A percentile compares a stretch with the other conserved stretches of the same genome.
Evolutionary conservation across 2,329 filamentous ascomycete species (phyloP).

Genomic region (Arthrobotrys entomopaga): DNA sequence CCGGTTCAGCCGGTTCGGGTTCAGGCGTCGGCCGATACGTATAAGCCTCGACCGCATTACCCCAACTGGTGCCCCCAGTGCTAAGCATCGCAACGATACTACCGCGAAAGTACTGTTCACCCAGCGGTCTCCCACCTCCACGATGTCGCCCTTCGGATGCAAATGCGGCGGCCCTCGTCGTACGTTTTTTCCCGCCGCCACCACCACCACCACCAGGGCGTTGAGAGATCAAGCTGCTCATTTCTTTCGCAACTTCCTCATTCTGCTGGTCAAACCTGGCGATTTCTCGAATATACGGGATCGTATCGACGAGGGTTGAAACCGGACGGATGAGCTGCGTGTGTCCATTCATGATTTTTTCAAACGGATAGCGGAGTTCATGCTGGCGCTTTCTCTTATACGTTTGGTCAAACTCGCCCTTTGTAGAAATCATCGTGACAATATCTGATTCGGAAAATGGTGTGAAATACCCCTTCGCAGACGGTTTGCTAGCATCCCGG

Average conservation of each 20-base stretch:
- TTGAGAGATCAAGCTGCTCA: slow-evolving; percentile 64
- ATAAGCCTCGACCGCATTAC: slow-evolving; percentile 77
- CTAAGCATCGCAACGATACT: slow-evolving; percentile 35
- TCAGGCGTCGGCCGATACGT: slow-evolving; percentile 24
- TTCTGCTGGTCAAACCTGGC: slow-evolving; percentile 78
- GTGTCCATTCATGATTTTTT: slow-evolving; percentile 35
- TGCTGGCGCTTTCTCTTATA: slow-evolving; percentile 12
- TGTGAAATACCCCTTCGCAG: slow-evolving; percentile 10
- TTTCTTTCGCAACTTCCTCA: slow-evolving; percentile 72
- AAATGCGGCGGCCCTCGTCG: slow-evolving; percentile 58
- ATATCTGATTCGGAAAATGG: slow-evolving; percentile 23
- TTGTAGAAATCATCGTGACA: slow-evolving; percentile 43
- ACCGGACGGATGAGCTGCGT: slow-evolving; percentile 63
- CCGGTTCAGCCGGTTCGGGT: no score
- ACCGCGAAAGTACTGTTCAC: slow-evolving; percentile 46
- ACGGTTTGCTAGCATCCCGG: neutral
- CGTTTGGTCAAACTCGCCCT: slow-evolving; percentile 24
- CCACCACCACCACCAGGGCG: slow-evolving; percentile 28
- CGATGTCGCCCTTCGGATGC: slow-evolving; percentile 56
- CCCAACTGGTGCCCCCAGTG: slow-evolving; percentile 49
- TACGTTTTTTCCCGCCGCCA: slow-evolving; percentile 48
- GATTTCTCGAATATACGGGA: slow-evolving; percentile 89
- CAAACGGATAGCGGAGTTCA: slow-evolving; percentile 46
- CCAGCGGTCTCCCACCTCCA: slow-evolving; percentile 43
- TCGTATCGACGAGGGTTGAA: slow-evolving; percentile 77